These are phyloP conservation scores for Leucosporidium scottii DNA, from an alignment of 768 basidiomycete genomes.

Conservation along the genomic window DNA sequence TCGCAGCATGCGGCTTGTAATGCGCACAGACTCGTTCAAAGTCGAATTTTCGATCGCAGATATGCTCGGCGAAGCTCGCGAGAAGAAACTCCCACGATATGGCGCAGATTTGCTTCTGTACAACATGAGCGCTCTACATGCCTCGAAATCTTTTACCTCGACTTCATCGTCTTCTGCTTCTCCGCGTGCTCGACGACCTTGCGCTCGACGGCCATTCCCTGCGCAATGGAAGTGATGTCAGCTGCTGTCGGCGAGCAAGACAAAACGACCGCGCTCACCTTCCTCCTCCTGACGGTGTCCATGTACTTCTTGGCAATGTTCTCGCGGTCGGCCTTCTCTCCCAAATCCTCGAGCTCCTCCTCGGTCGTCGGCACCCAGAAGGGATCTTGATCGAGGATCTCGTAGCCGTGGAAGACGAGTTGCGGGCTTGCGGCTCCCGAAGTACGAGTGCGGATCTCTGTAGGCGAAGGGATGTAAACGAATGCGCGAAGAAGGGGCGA, in stretches of 20 bases:
- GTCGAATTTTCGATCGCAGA: no score
- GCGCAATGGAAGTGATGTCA: background rate
- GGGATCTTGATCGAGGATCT: constrained; percentile 81
- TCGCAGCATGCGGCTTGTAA: constrained; percentile 45
- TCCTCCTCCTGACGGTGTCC: constrained; percentile 26
- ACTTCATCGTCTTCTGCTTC: constrained; percentile 82
- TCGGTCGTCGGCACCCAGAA: constrained; percentile 98
- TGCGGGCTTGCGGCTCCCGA: constrained; percentile 97
- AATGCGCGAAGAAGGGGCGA: background rate
- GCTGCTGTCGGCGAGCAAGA: background rate
- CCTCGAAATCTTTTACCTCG: background rate
- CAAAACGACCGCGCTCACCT: constrained; percentile 9
- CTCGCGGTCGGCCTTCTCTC: constrained; percentile 85
- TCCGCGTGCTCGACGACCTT: constrained; percentile 95
- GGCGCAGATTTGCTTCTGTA: no score
- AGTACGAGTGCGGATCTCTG: constrained; percentile 91
- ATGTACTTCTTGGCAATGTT: constrained; percentile 69
- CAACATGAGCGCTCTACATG: no score
- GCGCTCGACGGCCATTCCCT: constrained; percentile 84
- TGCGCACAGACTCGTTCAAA: no score
- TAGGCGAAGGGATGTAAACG: background rate
- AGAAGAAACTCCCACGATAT: no score
- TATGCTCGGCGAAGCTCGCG: no score
- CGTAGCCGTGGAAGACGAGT: constrained; percentile 93
- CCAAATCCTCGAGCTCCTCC: constrained; percentile 92